Evolutionary conservation across 257 asterid genomes (phyloP).

Genomic region (Buddleja alternifolia): DNA sequence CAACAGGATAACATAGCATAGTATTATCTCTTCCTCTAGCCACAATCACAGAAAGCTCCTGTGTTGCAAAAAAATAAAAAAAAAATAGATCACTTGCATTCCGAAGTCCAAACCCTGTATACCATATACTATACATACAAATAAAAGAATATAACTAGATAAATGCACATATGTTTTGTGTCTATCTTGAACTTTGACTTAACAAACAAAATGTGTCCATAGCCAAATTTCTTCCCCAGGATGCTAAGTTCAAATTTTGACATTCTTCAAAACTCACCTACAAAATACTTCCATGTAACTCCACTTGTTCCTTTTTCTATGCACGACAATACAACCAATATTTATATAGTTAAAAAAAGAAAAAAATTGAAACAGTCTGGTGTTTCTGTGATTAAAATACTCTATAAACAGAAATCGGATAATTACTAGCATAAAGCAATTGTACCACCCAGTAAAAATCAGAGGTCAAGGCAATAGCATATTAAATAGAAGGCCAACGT

Average conservation of each 20-base stretch:
- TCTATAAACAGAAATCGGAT: neutral
- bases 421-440: neutral
- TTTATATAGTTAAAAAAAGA: neutral
- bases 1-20: conserved; percentile 74
- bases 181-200: neutral
- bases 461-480: neutral
- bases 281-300: neutral
- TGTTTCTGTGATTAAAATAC: neutral
- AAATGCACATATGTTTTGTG: neutral
- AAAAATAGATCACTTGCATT: conserved; percentile 16
- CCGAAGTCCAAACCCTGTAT: neutral
- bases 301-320: neutral
- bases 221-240: neutral
- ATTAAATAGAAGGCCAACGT: neutral
- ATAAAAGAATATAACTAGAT: conserved; percentile 13
- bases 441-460: neutral
- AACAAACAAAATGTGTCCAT: neutral
- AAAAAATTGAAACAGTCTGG: neutral
- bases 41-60: conserved; percentile 96
- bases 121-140: neutral
- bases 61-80: conserved; percentile 26
- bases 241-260: neutral
- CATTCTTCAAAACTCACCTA: neutral
- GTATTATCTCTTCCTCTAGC: conserved; percentile 88
- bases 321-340: neutral